Evolutionary conservation across 2,329 filamentous ascomycete species (phyloP), one percentile per base, ranked within the genome.

Genomic region (Cercospora janseana): DNA sequence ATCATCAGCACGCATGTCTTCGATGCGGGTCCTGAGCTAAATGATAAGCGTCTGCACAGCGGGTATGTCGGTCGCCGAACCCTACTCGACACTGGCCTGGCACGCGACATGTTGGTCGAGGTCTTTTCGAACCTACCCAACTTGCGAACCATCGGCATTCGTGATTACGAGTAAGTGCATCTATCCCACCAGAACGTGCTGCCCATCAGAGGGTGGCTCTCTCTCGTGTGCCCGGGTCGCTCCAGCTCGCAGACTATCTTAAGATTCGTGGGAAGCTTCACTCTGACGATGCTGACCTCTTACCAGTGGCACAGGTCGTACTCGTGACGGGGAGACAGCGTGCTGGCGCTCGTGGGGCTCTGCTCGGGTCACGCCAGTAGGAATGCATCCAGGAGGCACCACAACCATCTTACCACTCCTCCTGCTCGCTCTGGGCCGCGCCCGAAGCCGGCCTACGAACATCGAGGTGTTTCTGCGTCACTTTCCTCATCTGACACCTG

Each of bases 291-390:
- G 35, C 35, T 38, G 35, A 38, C 35, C 35, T 24, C 23, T 6
- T 24, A 3, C n/a, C 6, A 40, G 35, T 60, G 77, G 77, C 0
- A 16, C 4, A 0, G 72, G 64, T 7, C 77, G 81, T 4, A 61
- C 60, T 9, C 76, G 82, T 3, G 82, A 86, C 26, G 67, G 65
- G 5, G 52, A 59, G 10, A 40, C 46, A 4, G 60, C 57, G 0
- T 48, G 58, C 1, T 85, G 82, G 82, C 68, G 64, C 6, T 81
- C 80, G 62, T 84, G 82, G 56, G 80, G 81, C 8, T 62, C 56
- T 55, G 56, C 1, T 29, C 34, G 5, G 49, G 27, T 26, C 23
- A 21, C 16, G 12, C 18, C 23, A 16, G 2, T 20, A 16, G 3
- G 18, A 10, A 20, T 13, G 12, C 20, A n/a, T n/a, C 12, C n/a